A percentile compares a stretch with the other conserved stretches of the same genome.
phyloP scores from a whole-genome alignment of 2,329 filamentous ascomycete genomes.

The Septoria linicola region DNA sequence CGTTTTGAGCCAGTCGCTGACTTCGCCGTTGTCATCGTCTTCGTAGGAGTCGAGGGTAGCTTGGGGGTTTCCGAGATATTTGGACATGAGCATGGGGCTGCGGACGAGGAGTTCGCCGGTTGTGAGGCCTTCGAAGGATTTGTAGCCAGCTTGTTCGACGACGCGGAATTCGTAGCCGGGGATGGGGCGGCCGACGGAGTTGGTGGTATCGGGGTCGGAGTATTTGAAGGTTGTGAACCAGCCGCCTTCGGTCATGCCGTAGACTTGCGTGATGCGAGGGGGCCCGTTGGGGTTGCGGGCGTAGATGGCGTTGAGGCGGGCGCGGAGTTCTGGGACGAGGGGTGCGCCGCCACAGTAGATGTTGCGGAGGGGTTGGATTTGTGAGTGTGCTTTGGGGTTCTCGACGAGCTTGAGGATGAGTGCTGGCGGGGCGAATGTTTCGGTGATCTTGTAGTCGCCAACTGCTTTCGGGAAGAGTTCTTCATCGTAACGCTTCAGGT shows the following conservation, averaged over 20 bases:
- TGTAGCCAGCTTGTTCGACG: conserved; percentile 12
- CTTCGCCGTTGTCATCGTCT: too few species aligned
- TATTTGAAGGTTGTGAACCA: conserved; percentile 47
- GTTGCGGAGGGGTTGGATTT: conserved; percentile 45
- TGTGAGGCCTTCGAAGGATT: conserved; percentile 47
- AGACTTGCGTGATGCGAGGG: conserved; percentile 50
- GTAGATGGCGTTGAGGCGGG: conserved; percentile 44
- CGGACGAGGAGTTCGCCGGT: conserved; percentile 47
- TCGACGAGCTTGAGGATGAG: conserved; percentile 39
- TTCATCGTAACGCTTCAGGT: conserved; percentile 51
- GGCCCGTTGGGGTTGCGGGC: conserved; percentile 34
- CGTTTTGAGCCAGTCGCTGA: conserved; percentile 93
- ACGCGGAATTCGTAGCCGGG: conserved; percentile 43
- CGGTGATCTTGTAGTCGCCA: conserved; percentile 46
- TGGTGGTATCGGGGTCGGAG: conserved; percentile 43
- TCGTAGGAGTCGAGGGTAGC: conserved; percentile 30
- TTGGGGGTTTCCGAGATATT: conserved; percentile 38
- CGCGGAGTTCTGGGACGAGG: conserved; percentile 45
- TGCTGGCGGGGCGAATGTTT: conserved; percentile 50
- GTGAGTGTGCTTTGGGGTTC: conserved; percentile 36
- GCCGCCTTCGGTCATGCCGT: conserved; percentile 55
- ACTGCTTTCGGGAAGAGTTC: conserved; percentile 37
- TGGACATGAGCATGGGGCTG: conserved; percentile 43
- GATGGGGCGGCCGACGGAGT: conserved; percentile 50
- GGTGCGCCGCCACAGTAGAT: conserved; percentile 53